Evolutionary conservation across 768 basidiomycete species (phyloP).

Genomic region (Nidularia pulvinata): DNA sequence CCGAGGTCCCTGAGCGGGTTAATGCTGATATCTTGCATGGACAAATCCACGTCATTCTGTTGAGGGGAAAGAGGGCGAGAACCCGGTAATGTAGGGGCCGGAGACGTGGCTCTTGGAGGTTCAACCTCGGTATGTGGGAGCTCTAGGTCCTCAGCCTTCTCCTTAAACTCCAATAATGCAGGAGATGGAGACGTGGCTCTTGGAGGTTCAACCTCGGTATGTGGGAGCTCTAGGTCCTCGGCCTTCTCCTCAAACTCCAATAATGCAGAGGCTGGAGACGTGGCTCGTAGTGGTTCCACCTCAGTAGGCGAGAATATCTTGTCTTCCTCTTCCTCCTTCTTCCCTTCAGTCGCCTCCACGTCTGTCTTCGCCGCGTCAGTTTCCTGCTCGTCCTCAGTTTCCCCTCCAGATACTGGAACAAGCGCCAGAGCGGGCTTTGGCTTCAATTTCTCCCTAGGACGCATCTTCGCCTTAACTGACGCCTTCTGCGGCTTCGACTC

Average conservation of each 20-base stretch:
- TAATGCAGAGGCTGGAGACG: too few relatives aligned
- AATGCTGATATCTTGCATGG: neutral
- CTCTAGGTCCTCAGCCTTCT: too few relatives aligned
- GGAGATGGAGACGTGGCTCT: too few relatives aligned
- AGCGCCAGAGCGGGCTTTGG: slow-evolving; percentile 23
- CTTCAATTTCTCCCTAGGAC: slow-evolving; percentile 22
- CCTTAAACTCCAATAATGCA: too few relatives aligned
- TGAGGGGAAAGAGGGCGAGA: neutral
- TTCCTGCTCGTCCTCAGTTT: slow-evolving; percentile 21
- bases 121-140: too few relatives aligned
- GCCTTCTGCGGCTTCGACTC: slow-evolving; percentile 14
- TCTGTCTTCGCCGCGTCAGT: slow-evolving; percentile 1
- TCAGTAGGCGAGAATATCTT: too few relatives aligned
- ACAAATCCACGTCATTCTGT: neutral
- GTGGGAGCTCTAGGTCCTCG: too few relatives aligned
- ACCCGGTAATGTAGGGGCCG: too few relatives aligned
- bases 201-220: too few relatives aligned
- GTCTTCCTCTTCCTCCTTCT: neutral
- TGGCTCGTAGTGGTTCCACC: too few relatives aligned
- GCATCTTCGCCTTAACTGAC: slow-evolving; percentile 35
- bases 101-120: too few relatives aligned
- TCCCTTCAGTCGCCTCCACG: neutral
- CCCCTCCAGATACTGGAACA: slow-evolving; percentile 19
- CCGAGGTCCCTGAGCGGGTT: neutral
- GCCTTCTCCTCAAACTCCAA: too few relatives aligned